Base-by-base conservation (phyloP, 768 basidiomycete genomes). In the Lactarius trivialis region DNA sequence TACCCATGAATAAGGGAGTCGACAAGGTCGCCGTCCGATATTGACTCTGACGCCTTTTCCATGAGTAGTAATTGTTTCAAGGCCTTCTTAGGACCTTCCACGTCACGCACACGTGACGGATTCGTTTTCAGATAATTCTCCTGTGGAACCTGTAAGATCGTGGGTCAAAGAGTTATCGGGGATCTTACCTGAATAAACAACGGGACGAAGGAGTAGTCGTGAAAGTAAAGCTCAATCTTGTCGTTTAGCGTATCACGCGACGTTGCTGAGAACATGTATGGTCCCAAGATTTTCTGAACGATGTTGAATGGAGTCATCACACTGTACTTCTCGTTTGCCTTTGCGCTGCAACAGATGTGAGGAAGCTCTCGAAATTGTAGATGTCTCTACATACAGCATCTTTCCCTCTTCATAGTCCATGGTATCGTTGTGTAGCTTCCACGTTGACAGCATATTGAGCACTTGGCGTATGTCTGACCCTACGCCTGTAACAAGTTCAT, bases 381-480 rank as follows among this genome's bases (percentile, higher is more conserved):
- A 19, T 21, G 21, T 12, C 24, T 17, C n/a, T 9, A 80, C 91
- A 58, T 69, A 98, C 95, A 98, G 77, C n/a, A 78, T 73, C 72
- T 98, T 97, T 59, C 93, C 84, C 69, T 97, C 85, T 66, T 98
- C 95, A 71, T 92, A 98, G 67, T 86, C 81, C 88, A 99, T 92
- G 2, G 82, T 79, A 59, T 80, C 73, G 64, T 78, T 87, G 9
- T 88, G 89, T n/a, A 98, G 74, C 69, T 88, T 93, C 91, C 93
- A 98, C 0, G 96, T 98, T 5, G 97, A 96, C 14, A 99, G 78
- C 93, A 99, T 98, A 72, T 98, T 98, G 63, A 99, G 76, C 21
- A 98, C 92, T 72, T 96, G 96, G 3, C 97, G 89, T 61, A 99
- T 96, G 73, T 99, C 97, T 2, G 95, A 96, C 68, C 97, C 91